Base-by-base conservation (phyloP, 345 rosid genomes). In the Linum trigynum region DNA sequence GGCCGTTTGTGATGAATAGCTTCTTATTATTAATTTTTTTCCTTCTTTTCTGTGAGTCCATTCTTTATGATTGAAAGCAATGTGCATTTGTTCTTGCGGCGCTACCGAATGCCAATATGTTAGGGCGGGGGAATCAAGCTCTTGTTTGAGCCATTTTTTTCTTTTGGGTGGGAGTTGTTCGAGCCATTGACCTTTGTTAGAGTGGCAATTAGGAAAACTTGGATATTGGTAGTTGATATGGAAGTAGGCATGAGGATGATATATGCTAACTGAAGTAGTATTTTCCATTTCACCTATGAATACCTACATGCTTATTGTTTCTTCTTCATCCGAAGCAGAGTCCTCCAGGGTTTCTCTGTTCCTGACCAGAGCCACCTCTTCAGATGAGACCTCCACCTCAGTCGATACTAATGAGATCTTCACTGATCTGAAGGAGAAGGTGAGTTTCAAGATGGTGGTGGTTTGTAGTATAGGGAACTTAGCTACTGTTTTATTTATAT, bases 341-440 rank as follows among this genome's bases (percentile, higher is more conserved):
- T 78, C 83, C 5, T 64, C 76, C 64, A 84, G 85, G 75, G 72
- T 79, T 70, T 74, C 84, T 70, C 67, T 76, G 64, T 65, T 85
- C 57, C 83, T 66, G 75, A 78, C 70, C 40, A 87, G 84, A 79
- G 97, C 96, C 61, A 78, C 89, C 38, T 84, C 81, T 10, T 75
- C 92, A 37, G 91, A 86, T 0, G 97, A 90, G 17, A 69, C 85
- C 10, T 43, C 50, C 50, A 43, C 50, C 23, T 42, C 94, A n/a
- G 67, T 76, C 66, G 97, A 90, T 71, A 71, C 95, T 7, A 63
- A 58, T 63, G 96, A 94, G 74, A 74, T 94, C 62, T 76, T 94
- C 80, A 60, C 86, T 3, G 97, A 94, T 73, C 83, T 94, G 75
- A 94, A 90, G 81, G 96, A 83, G 76, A 94, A 88, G 91, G 99